Conservation (phyloP, 129 eudicot genomes). For the Helichrysum umbraculigerum region DNA sequence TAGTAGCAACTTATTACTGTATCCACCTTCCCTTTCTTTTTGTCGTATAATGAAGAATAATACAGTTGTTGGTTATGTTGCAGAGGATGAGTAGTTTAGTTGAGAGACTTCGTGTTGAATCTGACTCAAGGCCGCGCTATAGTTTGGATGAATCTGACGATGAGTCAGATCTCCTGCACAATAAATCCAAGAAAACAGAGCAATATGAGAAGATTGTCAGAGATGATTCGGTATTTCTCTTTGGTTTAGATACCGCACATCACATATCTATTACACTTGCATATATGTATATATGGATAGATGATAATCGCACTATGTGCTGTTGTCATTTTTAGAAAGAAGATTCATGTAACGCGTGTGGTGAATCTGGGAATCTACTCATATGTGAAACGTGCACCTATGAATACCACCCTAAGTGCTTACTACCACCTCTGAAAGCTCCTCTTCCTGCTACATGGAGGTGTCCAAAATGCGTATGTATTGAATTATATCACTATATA, state of each 20-base stretch:
- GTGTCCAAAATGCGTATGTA: constrained; percentile 97
- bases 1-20: not conserved
- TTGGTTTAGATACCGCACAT: not conserved
- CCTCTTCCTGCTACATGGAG: constrained; percentile 80
- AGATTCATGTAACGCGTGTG: constrained; percentile 78
- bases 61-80: constrained; percentile 21
- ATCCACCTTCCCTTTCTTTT: not conserved
- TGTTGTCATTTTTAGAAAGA: constrained; percentile 59
- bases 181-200: constrained; percentile 39
- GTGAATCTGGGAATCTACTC: constrained; percentile 55
- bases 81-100: constrained; percentile 90
- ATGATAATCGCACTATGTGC: not conserved
- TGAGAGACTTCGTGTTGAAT: constrained; percentile 95
- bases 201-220: constrained; percentile 61
- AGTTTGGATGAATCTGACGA: constrained; percentile 85
- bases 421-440: constrained; percentile 72
- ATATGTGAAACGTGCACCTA: constrained; percentile 85
- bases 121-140: constrained; percentile 82
- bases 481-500: constrained; percentile 1
- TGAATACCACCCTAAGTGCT: constrained; percentile 85
- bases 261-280: not conserved
- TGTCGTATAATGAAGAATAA: not conserved
- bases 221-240: constrained; percentile 62
- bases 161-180: constrained; percentile 53
- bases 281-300: not conserved